Base-by-base conservation (phyloP, 805 yeast species). In the Jamesozyma jinghongensis region DNA sequence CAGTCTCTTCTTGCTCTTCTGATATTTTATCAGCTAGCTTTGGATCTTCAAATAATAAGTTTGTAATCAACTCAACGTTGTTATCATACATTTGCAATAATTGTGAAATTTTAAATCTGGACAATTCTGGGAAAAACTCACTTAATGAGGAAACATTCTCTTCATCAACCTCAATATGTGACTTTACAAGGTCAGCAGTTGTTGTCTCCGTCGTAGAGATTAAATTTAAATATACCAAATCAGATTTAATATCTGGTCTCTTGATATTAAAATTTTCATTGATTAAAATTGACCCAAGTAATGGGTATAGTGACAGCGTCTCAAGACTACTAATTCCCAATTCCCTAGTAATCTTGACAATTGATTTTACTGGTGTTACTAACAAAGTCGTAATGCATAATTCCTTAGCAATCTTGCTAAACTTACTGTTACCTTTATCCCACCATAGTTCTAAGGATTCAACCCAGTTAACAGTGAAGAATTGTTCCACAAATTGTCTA, bases 41-140 rank as follows among this genome's bases (percentile, higher is more conserved):
- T 0, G 88, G 85, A 40, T 77, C 65, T 48, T 85, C 95, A 14
- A 87, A 64, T 13, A 86, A 53, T 32, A 67, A 54, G 47, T 76
- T 69, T 2, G 83, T 80, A 0, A 77, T 75, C 27, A 53, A 42
- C 45, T 82, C 90, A 1, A 79, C 74, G 40, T 75, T 65, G 33
- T 71, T 62, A 33, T 69, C 65, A 49, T 76, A 62, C 27, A 70
- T 65, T 19, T 61, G 53, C 12, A 85, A 58, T 2, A 85, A 50
- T 2, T 66, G 63, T n/a, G 61, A 62, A 0, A 79, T 71, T 53
- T 75, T 71, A 1, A 64, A 59, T 3, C 57, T 52, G 0, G 73
- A 62, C 28, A 85, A 56, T 31, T 71, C 71, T 0, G 95, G 95
- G 55, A 86, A 84, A 45, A 87, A 56, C 26, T 79, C 85, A n/a